A percentile compares a stretch with the other conserved stretches of the same genome.
Conservation (phyloP, 2,329 filamentous ascomycete species). For the Daldinia eschscholtzii region DNA sequence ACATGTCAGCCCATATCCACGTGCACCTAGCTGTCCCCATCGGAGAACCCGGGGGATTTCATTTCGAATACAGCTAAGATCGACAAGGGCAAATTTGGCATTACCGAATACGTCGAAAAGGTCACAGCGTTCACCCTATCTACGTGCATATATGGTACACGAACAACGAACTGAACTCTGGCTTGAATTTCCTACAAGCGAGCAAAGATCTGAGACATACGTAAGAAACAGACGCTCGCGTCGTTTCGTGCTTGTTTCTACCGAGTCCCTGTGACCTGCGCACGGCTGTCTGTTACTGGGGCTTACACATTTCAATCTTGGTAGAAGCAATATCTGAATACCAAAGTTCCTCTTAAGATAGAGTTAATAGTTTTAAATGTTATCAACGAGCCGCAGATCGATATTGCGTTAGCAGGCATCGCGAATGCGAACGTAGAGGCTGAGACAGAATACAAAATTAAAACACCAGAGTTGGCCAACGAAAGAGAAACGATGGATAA, state of each 20-base stretch:
- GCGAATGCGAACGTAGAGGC: background rate
- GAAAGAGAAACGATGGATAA: background rate
- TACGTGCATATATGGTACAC: background rate
- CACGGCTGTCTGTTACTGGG: background rate
- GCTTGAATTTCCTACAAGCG: constrained; percentile 2
- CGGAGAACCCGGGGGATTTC: constrained; percentile 16
- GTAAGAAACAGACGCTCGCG: background rate
- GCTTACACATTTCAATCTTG: background rate
- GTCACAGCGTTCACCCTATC: constrained; percentile 18
- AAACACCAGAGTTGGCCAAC: background rate
- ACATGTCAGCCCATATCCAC: constrained; percentile 33
- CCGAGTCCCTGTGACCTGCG: constrained; percentile 8
- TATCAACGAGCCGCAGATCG: background rate
- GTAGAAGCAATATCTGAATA: constrained; percentile 4
- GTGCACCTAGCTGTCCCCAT: constrained; percentile 27
- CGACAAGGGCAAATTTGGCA: constrained; percentile 21
- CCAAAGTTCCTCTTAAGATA: background rate
- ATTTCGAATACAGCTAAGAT: constrained; percentile 29
- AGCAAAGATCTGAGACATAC: constrained; percentile 3
- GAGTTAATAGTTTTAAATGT: background rate
- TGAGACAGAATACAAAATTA: background rate
- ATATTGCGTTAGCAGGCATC: background rate
- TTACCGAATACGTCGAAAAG: constrained; percentile 13
- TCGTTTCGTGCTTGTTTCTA: constrained; percentile 1
- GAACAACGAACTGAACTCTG: background rate